phyloP scores from a whole-genome alignment of 352 stramenopile species.

The Globisporangium viniferum region DNA sequence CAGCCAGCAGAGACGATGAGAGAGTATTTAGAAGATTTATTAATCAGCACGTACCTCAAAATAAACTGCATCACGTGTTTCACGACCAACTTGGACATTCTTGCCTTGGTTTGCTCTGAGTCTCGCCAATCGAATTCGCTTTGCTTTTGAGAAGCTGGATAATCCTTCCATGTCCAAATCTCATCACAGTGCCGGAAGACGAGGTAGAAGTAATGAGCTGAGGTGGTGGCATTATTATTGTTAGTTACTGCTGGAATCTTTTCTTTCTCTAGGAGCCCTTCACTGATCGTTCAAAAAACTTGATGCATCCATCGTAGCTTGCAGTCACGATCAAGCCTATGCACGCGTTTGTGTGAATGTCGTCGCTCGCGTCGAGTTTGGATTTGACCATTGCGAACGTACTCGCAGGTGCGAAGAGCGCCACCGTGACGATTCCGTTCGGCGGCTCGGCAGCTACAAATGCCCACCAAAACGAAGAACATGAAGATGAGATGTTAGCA shows the following conservation, averaged over 20 bases:
- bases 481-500: neutral
- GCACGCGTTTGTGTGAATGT: conserved; percentile 66
- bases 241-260: neutral
- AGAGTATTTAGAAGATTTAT: conserved; percentile 21
- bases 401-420: conserved; percentile 75
- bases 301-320: conserved; percentile 86
- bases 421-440: conserved; percentile 76
- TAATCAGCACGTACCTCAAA: conserved; percentile 9
- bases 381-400: conserved; percentile 81
- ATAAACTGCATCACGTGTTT: conserved; percentile 8
- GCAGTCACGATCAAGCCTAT: conserved; percentile 76
- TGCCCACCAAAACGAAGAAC: neutral
- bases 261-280: conserved; percentile 20
- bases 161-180: neutral
- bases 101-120: neutral
- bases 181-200: neutral
- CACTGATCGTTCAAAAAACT: conserved; percentile 60
- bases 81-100: neutral
- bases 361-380: conserved; percentile 55
- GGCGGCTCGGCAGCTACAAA: conserved; percentile 54
- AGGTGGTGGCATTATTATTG: neutral
- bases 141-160: neutral
- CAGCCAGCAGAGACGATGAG: conserved; percentile 1
- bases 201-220: neutral
- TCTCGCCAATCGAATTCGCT: neutral